phyloP scores from a whole-genome alignment of 108 stramenopile genomes.

The Bacterosira constricta region DNA sequence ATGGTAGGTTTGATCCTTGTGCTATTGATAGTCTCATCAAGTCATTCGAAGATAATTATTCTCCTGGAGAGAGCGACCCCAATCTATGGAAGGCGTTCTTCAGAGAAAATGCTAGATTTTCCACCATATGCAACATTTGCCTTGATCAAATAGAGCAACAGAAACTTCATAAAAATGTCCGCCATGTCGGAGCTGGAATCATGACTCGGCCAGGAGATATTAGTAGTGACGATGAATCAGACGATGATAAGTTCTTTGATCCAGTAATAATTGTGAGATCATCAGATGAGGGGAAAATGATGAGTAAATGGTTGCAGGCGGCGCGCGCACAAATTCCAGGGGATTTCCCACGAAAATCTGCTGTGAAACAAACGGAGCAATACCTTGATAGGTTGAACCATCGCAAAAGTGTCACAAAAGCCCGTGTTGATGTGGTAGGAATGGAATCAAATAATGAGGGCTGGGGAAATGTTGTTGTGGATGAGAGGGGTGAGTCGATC shows the following conservation, averaged over 20 bases:
- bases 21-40: slow-evolving; percentile 81
- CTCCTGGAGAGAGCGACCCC: slow-evolving; percentile 60
- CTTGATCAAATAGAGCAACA: slow-evolving; percentile 59
- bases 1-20: slow-evolving; percentile 62
- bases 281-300: slow-evolving; percentile 75
- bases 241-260: slow-evolving; percentile 67
- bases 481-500: neutral
- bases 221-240: slow-evolving; percentile 72
- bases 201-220: slow-evolving; percentile 71
- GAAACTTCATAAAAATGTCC: slow-evolving; percentile 47
- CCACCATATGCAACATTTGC: slow-evolving; percentile 73
- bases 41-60: slow-evolving; percentile 63
- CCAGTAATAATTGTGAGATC: slow-evolving; percentile 67
- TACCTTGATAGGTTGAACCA: slow-evolving; percentile 70
- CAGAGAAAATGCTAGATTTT: slow-evolving; percentile 71
- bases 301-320: slow-evolving; percentile 81
- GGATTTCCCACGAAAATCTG: slow-evolving; percentile 62
- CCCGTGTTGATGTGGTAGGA: neutral
- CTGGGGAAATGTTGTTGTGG: neutral
- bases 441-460: neutral
- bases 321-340: slow-evolving; percentile 62
- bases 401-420: slow-evolving; percentile 18
- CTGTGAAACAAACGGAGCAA: slow-evolving; percentile 46
- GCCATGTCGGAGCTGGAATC: slow-evolving; percentile 56
- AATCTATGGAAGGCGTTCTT: slow-evolving; percentile 89